Evolutionary conservation across 2,329 filamentous ascomycete genomes (phyloP), one percentile per base, ranked within the genome.

Genomic region (Apiospora hydei): DNA sequence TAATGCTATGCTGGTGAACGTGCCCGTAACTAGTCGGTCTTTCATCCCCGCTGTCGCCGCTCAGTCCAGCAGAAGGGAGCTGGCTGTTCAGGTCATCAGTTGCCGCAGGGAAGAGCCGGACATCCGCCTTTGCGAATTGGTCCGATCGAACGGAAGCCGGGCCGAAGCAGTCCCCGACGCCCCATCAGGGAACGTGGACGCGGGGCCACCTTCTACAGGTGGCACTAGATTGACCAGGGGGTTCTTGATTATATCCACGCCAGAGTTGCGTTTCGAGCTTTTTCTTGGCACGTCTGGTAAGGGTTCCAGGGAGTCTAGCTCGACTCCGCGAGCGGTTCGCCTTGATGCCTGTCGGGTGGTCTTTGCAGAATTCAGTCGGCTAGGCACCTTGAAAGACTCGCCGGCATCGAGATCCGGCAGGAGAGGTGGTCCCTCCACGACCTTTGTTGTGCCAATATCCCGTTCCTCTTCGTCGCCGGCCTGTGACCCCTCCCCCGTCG

Each of bases 221-320:
- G 75, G 70, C 46, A 69, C 71, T n/a, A 82, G 47, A 70, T 81
- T 82, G 57, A 84, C 78, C 30, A 84, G 83, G 11, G 82, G 79
- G 30, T 80, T 75, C 16, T 80, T 78, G 34, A 82, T 77, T n/a
- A 80, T 78, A 34, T 79, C 81, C 43, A 76, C 78, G 53, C 80
- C 83, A 2, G 88, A 90, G 72, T 87, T 82, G 72, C 92, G 87
- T 78, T 90, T 91, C 0, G 93, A 95, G 79, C 92, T 94, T 82
- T 92, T 94, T 43, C 93, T 87, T 2, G 93, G 93, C 44, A 95
- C 88, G 10, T 87, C 84, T 0, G 90, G 90, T 4, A 86, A 77
- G n/a, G 69, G 81, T 76, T 73, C 72, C 73, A 70, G 72, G n/a
- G 69, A 81, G 76, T 73, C 72, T 73, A 70, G 71, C 76, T 74